Percentiles rank a stretch among this genome's conserved stretches.
phyloP scores from a whole-genome alignment of 768 basidiomycete species.

The Pholiota conissans region DNA sequence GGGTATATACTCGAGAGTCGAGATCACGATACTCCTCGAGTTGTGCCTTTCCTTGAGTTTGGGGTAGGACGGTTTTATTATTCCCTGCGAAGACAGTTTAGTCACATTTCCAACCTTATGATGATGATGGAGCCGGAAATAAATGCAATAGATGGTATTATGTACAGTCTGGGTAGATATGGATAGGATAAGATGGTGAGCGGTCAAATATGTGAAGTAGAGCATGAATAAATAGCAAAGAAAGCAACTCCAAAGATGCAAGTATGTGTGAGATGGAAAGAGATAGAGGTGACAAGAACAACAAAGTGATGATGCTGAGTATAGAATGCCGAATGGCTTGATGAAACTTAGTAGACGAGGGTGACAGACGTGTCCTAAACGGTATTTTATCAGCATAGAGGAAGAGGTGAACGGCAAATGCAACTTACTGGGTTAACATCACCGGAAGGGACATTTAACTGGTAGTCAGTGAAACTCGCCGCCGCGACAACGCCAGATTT shows the following conservation, averaged over 20 bases:
- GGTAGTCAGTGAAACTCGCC: conserved; percentile 16
- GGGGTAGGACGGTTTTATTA: too few species aligned
- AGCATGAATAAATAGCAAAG: neutral
- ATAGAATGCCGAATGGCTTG: neutral
- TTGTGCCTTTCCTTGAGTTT: too few species aligned
- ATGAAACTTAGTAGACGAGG: neutral
- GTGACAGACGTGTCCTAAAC: conserved; percentile 1
- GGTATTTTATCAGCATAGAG: neutral
- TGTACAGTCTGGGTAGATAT: neutral
- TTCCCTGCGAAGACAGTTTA: too few species aligned
- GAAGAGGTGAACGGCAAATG: neutral
- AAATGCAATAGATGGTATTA: too few species aligned
- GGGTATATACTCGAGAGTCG: too few species aligned
- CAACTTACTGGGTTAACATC: conserved; percentile 9
- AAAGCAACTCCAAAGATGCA: neutral
- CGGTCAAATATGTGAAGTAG: neutral
- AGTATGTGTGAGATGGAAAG: neutral
- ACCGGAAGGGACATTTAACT: conserved; percentile 11
- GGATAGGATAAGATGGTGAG: neutral
- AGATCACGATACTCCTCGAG: too few species aligned
- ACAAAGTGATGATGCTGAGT: neutral
- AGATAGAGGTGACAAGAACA: neutral
- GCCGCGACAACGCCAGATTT: neutral
- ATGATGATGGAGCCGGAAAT: too few species aligned
- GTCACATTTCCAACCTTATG: too few species aligned